A percentile compares a stretch with the other conserved stretches of the same genome.
Evolutionary conservation across 257 asterid genomes (phyloP).

Genomic region (Agastache rugosa): DNA sequence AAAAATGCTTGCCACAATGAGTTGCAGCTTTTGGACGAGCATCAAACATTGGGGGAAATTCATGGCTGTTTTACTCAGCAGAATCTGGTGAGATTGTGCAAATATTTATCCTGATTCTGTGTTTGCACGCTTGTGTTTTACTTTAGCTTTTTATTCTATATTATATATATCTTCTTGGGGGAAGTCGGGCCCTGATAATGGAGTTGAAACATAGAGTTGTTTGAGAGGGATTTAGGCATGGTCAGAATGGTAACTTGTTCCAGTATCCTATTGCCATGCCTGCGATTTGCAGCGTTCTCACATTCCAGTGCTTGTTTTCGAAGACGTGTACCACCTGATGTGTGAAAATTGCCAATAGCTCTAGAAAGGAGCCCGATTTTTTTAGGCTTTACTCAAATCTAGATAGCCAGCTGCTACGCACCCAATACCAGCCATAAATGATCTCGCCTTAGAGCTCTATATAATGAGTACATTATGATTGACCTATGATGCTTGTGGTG

Average conservation of each 20-base stretch:
- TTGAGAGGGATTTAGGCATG: neutral
- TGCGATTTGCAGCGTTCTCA: neutral
- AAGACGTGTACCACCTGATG: neutral
- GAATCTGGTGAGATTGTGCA: conserved; percentile 61
- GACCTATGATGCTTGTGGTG: neutral
- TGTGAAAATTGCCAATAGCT: conserved; percentile 10
- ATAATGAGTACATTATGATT: neutral
- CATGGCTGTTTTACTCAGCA: conserved; percentile 63
- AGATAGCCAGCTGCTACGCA: neutral
- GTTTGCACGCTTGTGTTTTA: neutral
- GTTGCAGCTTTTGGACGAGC: conserved; percentile 59
- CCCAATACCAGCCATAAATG: neutral
- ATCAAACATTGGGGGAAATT: conserved; percentile 77
- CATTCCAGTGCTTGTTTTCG: neutral
- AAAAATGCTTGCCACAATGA: conserved; percentile 52
- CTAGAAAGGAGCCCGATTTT: neutral
- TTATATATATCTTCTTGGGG: neutral
- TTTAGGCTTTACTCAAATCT: neutral
- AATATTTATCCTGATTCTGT: neutral
- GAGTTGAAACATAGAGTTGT: conserved; percentile 5
- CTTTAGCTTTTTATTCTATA: neutral
- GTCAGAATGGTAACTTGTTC: conserved; percentile 11
- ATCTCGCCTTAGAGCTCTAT: neutral
- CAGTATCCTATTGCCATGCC: neutral
- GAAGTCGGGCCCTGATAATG: neutral